Conservation (phyloP, 495 filamentous ascomycete genomes). For the Daldinia loculata region DNA sequence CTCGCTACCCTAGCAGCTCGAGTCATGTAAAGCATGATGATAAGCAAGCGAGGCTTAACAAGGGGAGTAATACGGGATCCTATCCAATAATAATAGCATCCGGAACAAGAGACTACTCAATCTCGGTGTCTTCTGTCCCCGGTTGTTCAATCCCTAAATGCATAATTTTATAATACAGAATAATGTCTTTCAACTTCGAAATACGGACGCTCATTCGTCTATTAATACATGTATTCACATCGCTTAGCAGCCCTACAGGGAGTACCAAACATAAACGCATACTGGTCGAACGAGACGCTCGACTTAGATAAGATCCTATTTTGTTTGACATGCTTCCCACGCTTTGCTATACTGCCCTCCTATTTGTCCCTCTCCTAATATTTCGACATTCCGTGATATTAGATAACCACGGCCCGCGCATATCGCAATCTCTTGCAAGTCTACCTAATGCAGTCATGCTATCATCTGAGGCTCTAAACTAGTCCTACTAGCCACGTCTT, state of each 20-base stretch:
- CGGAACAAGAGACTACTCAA: background rate
- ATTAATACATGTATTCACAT: background rate
- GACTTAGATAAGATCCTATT: conserved; percentile 22
- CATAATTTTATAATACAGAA: background rate
- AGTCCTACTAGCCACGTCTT: background rate
- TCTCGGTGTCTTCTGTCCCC: background rate
- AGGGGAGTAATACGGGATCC: background rate
- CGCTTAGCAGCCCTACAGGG: background rate
- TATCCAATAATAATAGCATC: background rate
- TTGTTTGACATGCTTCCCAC: background rate
- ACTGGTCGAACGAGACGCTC: conserved; percentile 4
- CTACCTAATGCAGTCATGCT: background rate
- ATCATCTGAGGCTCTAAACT: background rate
- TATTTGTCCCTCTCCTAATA: background rate
- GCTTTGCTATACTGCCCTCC: background rate
- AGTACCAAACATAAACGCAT: conserved; percentile 6
- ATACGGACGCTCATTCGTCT: background rate
- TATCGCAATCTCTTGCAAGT: background rate
- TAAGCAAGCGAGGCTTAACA: background rate
- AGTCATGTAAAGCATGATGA: background rate
- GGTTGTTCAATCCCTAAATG: background rate
- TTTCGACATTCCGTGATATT: background rate
- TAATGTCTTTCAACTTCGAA: background rate
- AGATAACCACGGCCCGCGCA: background rate
- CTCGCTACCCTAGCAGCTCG: background rate